These are phyloP conservation scores for Sarocladium brachiariae DNA, from an alignment of 2,329 filamentous ascomycete genomes.

Conservation along the genomic window DNA sequence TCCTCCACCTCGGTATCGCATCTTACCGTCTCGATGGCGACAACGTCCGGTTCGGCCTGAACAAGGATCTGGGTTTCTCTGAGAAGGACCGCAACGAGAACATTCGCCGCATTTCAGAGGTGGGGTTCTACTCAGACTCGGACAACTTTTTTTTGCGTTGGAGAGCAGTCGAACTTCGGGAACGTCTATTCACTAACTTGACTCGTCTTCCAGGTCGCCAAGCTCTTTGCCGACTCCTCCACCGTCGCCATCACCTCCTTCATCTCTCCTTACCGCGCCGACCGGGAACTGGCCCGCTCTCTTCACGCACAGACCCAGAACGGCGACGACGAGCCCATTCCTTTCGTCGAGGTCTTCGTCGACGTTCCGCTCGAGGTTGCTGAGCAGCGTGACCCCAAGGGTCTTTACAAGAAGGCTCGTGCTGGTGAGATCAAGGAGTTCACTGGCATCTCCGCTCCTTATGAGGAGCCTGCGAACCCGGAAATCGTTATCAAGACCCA, in stretches of 20 bases:
- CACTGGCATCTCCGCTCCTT: slow-evolving; percentile 90
- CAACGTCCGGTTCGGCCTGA: slow-evolving; percentile 96
- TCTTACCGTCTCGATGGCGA: slow-evolving; percentile 96
- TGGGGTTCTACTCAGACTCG: no score
- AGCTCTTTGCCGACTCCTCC: slow-evolving; percentile 88
- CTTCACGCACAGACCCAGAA: slow-evolving; percentile 56
- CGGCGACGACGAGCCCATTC: slow-evolving; percentile 60
- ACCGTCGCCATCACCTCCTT: slow-evolving; percentile 90
- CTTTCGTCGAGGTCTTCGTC: slow-evolving; percentile 90
- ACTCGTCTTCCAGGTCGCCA: slow-evolving; percentile 68
- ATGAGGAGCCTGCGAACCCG: slow-evolving; percentile 78
- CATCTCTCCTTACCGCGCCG: slow-evolving; percentile 89
- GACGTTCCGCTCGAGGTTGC: slow-evolving; percentile 88
- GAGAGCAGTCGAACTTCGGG: no score
- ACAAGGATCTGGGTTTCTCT: slow-evolving; percentile 94
- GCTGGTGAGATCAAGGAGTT: slow-evolving; percentile 95
- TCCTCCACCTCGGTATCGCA: slow-evolving; percentile 74
- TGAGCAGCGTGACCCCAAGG: slow-evolving; percentile 94
- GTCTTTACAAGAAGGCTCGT: slow-evolving; percentile 93
- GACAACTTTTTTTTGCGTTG: no score
- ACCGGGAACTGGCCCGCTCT: slow-evolving; percentile 73
- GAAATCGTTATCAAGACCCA: slow-evolving; percentile 85
- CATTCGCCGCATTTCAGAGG: slow-evolving; percentile 88
- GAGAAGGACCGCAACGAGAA: slow-evolving; percentile 95
- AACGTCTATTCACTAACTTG: background rate